Conservation (phyloP, 345 rosid genomes). For the Euphorbia lathyris region DNA sequence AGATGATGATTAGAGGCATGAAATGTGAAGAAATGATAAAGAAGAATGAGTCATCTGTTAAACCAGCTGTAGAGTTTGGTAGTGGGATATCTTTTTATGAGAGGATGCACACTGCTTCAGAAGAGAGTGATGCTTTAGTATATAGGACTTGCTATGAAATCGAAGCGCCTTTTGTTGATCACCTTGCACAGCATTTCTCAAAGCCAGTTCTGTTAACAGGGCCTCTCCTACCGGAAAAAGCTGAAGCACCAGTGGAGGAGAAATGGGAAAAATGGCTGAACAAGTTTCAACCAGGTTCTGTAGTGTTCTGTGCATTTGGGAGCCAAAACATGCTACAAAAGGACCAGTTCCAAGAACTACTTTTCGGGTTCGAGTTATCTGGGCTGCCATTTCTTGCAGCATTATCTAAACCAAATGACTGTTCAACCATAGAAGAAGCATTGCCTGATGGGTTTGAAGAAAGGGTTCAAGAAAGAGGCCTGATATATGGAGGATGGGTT, state of each 20-base stretch:
- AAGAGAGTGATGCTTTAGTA: constrained; percentile 3
- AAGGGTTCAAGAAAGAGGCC: constrained; percentile 6
- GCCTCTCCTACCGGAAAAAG: constrained; percentile 2
- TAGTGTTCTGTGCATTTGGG: constrained; percentile 18
- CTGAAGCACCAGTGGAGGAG: constrained; percentile 6
- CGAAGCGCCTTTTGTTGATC: constrained; percentile 6
- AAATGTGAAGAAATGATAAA: neutral
- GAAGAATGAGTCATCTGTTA: neutral
- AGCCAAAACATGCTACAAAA: constrained; percentile 2
- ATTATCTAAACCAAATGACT: neutral
- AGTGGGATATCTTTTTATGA: constrained; percentile 5
- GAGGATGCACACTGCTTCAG: neutral
- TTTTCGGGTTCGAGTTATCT: constrained; percentile 4
- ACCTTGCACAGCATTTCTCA: neutral
- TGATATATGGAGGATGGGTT: constrained; percentile 16
- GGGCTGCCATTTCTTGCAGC: constrained; percentile 5
- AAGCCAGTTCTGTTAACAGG: constrained; percentile 14
- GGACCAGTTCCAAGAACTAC: constrained; percentile 5
- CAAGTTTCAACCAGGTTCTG: constrained; percentile 4
- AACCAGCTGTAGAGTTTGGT: neutral
- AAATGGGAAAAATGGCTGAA: constrained; percentile 10
- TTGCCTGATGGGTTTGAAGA: constrained; percentile 40
- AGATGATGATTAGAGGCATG: no score
- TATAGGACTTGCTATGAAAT: constrained; percentile 5
- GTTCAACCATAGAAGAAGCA: constrained; percentile 8